Percentiles rank a stretch among this genome's conserved stretches.
phyloP scores from a whole-genome alignment of 2,329 filamentous ascomycete species.

The Colletotrichum agaves region DNA sequence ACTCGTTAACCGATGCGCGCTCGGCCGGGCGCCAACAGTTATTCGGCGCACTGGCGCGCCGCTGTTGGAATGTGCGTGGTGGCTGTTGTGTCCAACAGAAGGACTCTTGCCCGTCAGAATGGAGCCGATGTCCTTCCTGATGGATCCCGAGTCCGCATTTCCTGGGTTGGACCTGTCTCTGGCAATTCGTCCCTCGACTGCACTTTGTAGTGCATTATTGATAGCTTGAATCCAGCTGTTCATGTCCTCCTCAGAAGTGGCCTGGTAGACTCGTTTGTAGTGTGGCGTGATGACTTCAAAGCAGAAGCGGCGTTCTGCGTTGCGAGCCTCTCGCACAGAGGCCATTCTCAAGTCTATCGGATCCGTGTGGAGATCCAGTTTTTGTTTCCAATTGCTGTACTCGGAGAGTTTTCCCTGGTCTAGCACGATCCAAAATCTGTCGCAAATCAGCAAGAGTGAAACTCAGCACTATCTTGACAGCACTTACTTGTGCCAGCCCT shows the following conservation, averaged over 20 bases:
- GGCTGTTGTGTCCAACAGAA: slow-evolving; percentile 67
- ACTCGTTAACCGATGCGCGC: slow-evolving; percentile 74
- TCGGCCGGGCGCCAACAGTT: slow-evolving; percentile 89
- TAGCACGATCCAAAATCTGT: slow-evolving; percentile 96
- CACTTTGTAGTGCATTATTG: slow-evolving; percentile 96
- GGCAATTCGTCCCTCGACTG: slow-evolving; percentile 82
- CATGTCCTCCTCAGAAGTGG: slow-evolving; percentile 98
- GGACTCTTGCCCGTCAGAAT: slow-evolving; percentile 93
- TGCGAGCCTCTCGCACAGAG: slow-evolving; percentile 93
- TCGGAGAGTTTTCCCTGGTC: slow-evolving; percentile 97
- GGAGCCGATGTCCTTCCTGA: slow-evolving; percentile 88
- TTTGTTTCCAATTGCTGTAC: slow-evolving; percentile 99
- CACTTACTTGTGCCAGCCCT: slow-evolving; percentile 97
- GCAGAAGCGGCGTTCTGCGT: slow-evolving; percentile 93
- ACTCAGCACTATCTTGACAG: not conserved
- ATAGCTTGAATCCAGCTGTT: slow-evolving; percentile 95
- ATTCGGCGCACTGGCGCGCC: slow-evolving; percentile 81
- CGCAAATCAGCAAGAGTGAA: slow-evolving; percentile 31
- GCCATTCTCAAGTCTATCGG: slow-evolving; percentile 97
- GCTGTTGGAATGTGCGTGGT: slow-evolving; percentile 57
- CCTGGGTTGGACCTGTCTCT: slow-evolving; percentile 60
- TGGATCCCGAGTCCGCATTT: slow-evolving; percentile 63
- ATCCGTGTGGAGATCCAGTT: slow-evolving; percentile 95
- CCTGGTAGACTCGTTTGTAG: slow-evolving; percentile 96
- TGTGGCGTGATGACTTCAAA: slow-evolving; percentile 98